Conservation (phyloP, 2,329 filamentous ascomycete genomes). For the Dactylellina leptospora region DNA sequence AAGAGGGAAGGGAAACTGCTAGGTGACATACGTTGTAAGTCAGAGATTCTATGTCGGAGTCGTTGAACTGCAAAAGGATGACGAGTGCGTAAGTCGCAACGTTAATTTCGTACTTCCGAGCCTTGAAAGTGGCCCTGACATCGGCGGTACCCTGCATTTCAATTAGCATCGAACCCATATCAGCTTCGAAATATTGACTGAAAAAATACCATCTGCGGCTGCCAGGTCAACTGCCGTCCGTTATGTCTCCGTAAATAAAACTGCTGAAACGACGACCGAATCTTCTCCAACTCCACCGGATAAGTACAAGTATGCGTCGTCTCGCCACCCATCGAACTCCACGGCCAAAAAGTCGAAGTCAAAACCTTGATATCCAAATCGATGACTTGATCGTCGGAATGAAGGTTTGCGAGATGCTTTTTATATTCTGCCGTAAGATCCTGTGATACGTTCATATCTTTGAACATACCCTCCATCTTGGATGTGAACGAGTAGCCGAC, state of each 20-base stretch:
- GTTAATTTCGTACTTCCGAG: constrained; percentile 85
- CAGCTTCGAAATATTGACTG: background rate
- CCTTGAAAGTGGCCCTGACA: constrained; percentile 79
- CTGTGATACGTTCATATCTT: constrained; percentile 87
- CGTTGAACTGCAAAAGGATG: constrained; percentile 88
- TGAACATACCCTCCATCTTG: constrained; percentile 97
- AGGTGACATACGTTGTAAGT: constrained; percentile 17
- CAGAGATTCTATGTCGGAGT: constrained; percentile 62
- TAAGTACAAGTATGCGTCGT: constrained; percentile 73
- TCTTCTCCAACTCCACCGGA: constrained; percentile 74
- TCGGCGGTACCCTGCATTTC: constrained; percentile 72
- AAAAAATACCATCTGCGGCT: constrained; percentile 65
- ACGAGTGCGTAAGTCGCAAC: constrained; percentile 94
- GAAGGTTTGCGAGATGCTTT: constrained; percentile 70
- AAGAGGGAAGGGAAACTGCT: background rate
- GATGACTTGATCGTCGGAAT: constrained; percentile 69
- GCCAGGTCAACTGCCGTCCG: constrained; percentile 88
- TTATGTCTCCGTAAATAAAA: constrained; percentile 89
- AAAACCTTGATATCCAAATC: constrained; percentile 86
- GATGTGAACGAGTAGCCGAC: constrained; percentile 91
- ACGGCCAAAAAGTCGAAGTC: constrained; percentile 93
- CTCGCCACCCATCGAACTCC: constrained; percentile 79
- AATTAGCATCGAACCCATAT: too few species aligned
- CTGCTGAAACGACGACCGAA: constrained; percentile 85
- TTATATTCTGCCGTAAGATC: constrained; percentile 83